phyloP scores from a whole-genome alignment of 768 basidiomycete species.

The Hygrocybe coccinea region DNA sequence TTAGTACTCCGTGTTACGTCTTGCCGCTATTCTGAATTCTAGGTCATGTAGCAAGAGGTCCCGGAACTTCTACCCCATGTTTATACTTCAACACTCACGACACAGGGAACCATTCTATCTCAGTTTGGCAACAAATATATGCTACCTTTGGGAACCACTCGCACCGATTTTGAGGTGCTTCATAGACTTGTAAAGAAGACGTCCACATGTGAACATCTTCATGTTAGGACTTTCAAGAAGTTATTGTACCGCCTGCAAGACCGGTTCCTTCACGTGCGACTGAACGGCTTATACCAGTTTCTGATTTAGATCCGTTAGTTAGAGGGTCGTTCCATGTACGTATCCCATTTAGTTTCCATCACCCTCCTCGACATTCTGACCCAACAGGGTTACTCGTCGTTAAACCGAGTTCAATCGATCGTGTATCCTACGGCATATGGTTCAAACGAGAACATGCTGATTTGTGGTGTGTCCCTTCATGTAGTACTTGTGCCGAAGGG shows the following conservation, averaged over 20 bases:
- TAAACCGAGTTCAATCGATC: constrained; percentile 95
- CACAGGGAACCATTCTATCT: constrained; percentile 62
- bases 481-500: neutral
- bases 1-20: constrained; percentile 26
- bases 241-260: constrained; percentile 79
- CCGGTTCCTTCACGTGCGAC: constrained; percentile 64
- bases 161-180: constrained; percentile 61
- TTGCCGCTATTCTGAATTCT: neutral
- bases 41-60: constrained; percentile 39
- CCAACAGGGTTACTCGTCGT: constrained; percentile 68
- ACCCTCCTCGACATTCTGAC: neutral
- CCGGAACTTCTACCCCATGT: constrained; percentile 80
- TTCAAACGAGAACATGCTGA: constrained; percentile 94
- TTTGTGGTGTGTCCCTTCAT: constrained; percentile 61
- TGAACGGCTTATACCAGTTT: constrained; percentile 68
- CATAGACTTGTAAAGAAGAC: neutral
- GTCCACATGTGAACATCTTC: neutral
- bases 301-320: constrained; percentile 71
- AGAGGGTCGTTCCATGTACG: constrained; percentile 80
- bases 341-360: neutral
- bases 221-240: constrained; percentile 73
- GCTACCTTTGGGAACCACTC: constrained; percentile 77
- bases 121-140: constrained; percentile 72
- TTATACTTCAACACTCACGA: constrained; percentile 63
- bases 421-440: constrained; percentile 89